Evolutionary conservation across 169 alveolate species (phyloP), one percentile per base, ranked within the genome.

Genomic region (Plasmodium fragile): DNA sequence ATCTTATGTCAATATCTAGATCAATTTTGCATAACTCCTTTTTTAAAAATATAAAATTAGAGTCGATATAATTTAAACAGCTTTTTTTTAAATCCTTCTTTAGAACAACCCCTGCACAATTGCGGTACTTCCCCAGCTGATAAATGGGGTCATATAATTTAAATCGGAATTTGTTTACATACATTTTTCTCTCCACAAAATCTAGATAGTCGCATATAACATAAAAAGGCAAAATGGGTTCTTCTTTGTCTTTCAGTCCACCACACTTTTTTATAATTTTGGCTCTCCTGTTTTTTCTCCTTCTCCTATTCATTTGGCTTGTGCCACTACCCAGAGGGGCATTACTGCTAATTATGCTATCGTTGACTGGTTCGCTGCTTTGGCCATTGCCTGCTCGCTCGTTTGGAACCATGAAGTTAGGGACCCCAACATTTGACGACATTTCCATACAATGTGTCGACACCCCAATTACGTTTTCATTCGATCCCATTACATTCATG

Each of bases 1-100:
- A 81, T 70, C 98, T 69, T 18, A 96, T 92, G 83, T 96, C 98
- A 13, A 96, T 94, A 25, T 91, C 92, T 69, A 81, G 70, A 81
- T 69, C 96, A 45, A 91, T 80, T 81, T 91, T 79, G 53, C 59
- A 79, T 69, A 91, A 81, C 73, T 91, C 94, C 53, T 45, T 91
- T 80, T 91, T 91, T 81, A 91, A 91, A 49, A 91, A 91, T 39
- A 81, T 25, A 22, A 70, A 91, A 81, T 81, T 16, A 11, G 94
- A 91, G 73, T 91, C 94, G 18, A 91, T 91, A 45, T 91, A 91
- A 91, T 91, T 91, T n/a, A 81, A 41, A 70, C 75, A 70, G n/a
- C 80, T 80, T 52, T 91, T 91, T 71, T 91, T 91, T 25, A 91
- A 70, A 70, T 91, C 70, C 11, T 36, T 91, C 55, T 91, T 91